These are phyloP conservation scores for Chalciporus piperatoides DNA, from an alignment of 1,284 basidiomycete species.

Conservation along the genomic window DNA sequence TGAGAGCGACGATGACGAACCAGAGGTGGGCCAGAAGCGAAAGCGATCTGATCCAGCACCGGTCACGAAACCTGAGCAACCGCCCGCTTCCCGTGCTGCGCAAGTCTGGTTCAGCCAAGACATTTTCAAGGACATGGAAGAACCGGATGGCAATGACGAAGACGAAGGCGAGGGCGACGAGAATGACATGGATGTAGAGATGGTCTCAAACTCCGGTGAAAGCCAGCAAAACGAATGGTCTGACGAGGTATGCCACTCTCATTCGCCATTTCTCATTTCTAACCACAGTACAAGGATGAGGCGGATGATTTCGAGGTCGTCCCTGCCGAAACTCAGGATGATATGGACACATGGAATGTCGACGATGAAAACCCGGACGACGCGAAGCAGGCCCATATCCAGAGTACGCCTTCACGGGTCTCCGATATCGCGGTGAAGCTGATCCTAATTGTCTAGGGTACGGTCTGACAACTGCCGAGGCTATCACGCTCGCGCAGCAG, in stretches of 20 bases:
- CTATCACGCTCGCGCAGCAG: conserved; percentile 88
- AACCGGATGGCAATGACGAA: conserved; percentile 40
- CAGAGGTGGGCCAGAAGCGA: conserved; percentile 41
- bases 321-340: conserved; percentile 44
- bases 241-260: conserved; percentile 33
- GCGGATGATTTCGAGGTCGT: conserved; percentile 23
- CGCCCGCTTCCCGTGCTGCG: conserved; percentile 46
- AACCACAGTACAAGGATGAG: conserved; percentile 19
- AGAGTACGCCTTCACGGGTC: conserved; percentile 48
- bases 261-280: conserved; percentile 8
- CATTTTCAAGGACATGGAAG: conserved; percentile 69
- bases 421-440: conserved; percentile 1
- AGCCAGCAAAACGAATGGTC: conserved; percentile 31
- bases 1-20: conserved; percentile 48
- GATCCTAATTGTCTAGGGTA: conserved; percentile 53
- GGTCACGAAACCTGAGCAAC: conserved; percentile 39
- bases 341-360: conserved; percentile 77
- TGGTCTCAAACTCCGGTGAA: conserved; percentile 11
- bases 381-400: conserved; percentile 65
- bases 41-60: conserved; percentile 36
- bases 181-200: conserved; percentile 35
- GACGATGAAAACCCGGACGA: conserved; percentile 79
- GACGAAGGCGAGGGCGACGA: conserved; percentile 40
- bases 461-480: conserved; percentile 88
- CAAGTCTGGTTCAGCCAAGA: conserved; percentile 95